Evolutionary conservation across 2,329 filamentous ascomycete genomes (phyloP).

Genomic region (Amauroascus niger): DNA sequence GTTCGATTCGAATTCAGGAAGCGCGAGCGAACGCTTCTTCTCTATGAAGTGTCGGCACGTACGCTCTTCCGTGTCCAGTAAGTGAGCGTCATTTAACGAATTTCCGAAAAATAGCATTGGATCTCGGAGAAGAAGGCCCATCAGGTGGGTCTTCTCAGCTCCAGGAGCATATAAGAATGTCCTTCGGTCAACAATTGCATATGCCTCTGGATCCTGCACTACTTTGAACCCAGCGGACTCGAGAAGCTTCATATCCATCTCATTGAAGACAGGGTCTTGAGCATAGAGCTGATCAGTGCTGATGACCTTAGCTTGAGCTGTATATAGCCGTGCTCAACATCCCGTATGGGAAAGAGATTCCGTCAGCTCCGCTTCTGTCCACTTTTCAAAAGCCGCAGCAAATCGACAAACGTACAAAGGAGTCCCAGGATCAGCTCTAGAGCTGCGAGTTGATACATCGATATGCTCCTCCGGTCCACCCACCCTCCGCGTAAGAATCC

Average conservation of each 20-base stretch:
- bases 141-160: slow-evolving; percentile 43
- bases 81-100: slow-evolving; percentile 24
- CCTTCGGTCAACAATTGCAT: slow-evolving; percentile 39
- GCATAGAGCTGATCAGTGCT: slow-evolving; percentile 44
- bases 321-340: neutral
- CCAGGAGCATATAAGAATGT: slow-evolving; percentile 56
- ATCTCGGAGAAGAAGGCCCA: slow-evolving; percentile 39
- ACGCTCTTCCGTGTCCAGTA: slow-evolving; percentile 15
- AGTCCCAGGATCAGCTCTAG: slow-evolving; percentile 25
- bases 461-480: slow-evolving; percentile 35
- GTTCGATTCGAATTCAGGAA: slow-evolving; percentile 26
- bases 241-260: slow-evolving; percentile 33
- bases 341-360: neutral
- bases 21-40: slow-evolving; percentile 18
- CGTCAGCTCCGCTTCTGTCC: neutral
- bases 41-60: slow-evolving; percentile 12
- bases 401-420: slow-evolving; percentile 20
- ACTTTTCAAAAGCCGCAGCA: neutral
- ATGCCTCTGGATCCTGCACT: slow-evolving; percentile 44
- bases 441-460: slow-evolving; percentile 35
- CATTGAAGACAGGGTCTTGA: slow-evolving; percentile 44
- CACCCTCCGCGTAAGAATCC: slow-evolving; percentile 35
- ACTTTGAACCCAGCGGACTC: slow-evolving; percentile 29
- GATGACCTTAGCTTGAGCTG: slow-evolving; percentile 16
- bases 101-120: slow-evolving; percentile 52